A percentile compares a stretch with the other conserved stretches of the same genome.
phyloP scores from a whole-genome alignment of 225 moss, liverwort and hornwort genomes.

The Thuidium tamariscinum region DNA sequence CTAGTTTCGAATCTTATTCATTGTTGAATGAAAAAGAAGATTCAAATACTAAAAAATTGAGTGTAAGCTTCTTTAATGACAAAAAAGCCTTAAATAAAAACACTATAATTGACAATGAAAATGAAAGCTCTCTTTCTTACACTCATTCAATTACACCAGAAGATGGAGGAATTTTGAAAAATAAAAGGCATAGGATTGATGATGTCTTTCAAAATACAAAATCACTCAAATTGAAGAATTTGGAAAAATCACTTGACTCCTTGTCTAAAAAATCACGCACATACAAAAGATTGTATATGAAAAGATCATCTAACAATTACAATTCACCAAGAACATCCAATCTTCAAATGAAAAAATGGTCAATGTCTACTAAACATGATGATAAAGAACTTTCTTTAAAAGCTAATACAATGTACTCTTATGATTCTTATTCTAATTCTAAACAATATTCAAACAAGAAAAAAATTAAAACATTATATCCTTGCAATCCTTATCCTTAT shows the following conservation, averaged over 20 bases:
- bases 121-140: neutral
- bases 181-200: neutral
- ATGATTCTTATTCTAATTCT: neutral
- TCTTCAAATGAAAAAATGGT: neutral
- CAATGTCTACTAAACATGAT: neutral
- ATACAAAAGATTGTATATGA: neutral
- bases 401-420: neutral
- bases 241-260: neutral
- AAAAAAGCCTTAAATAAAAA: neutral
- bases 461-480: neutral
- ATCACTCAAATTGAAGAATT: neutral
- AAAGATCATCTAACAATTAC: neutral
- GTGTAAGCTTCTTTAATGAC: neutral
- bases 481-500: neutral
- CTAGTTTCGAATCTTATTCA: neutral
- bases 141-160: neutral
- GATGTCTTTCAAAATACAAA: neutral
- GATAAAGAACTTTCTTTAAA: neutral
- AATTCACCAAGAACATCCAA: neutral
- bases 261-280: neutral
- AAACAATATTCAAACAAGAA: neutral
- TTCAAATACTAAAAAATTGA: neutral
- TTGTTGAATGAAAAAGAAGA: neutral
- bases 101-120: neutral
- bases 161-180: slow-evolving; percentile 9